Evolutionary conservation across 1,284 basidiomycete species (phyloP).

Genomic region (Fomes fomentarius): DNA sequence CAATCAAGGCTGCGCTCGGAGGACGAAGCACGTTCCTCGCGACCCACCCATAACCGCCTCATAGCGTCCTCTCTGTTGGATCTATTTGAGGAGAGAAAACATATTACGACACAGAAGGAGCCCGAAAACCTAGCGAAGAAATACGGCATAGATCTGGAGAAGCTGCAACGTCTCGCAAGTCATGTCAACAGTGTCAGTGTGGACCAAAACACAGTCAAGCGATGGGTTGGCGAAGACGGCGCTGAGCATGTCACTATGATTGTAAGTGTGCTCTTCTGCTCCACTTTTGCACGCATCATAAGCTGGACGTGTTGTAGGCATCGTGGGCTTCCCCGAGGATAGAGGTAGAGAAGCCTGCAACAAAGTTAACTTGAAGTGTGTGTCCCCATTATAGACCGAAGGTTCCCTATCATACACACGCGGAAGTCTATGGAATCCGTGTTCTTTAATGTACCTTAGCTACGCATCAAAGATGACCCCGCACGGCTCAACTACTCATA

Average conservation of each 20-base stretch:
- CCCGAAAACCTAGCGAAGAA: constrained; percentile 53
- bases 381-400: no score
- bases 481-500: no score
- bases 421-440: background rate
- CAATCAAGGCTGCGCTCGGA: constrained; percentile 59
- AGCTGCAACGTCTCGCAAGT: constrained; percentile 57
- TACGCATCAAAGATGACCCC: background rate
- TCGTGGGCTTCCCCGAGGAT: constrained; percentile 27
- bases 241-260: constrained; percentile 61
- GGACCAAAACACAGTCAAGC: constrained; percentile 49
- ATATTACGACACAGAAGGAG: constrained; percentile 44
- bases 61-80: constrained; percentile 59
- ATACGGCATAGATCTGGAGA: constrained; percentile 61
- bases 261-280: constrained; percentile 40
- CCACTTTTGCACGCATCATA: background rate
- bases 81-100: constrained; percentile 72
- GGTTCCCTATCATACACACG: no score
- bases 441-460: background rate
- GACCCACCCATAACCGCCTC: constrained; percentile 52
- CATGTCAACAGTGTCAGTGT: constrained; percentile 77
- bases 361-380: no score
- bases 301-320: constrained; percentile 14
- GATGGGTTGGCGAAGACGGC: constrained; percentile 57
- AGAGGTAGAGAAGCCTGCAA: constrained; percentile 2
- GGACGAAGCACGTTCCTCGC: constrained; percentile 47